phyloP scores from a whole-genome alignment of 805 yeast genomes.

The Blastobotrys peoriensis region DNA sequence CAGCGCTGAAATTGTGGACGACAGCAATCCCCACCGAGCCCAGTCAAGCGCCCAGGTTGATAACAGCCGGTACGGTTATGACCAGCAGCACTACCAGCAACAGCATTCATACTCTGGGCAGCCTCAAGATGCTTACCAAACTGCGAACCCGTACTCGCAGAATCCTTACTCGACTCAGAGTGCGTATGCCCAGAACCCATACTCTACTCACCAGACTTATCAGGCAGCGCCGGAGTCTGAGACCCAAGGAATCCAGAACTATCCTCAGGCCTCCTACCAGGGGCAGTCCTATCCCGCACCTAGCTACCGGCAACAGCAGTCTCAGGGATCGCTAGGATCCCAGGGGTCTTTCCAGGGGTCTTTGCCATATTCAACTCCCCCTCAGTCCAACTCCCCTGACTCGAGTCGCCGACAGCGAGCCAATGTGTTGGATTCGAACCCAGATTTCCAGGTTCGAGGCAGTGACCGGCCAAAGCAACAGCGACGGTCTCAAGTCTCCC shows the following conservation, averaged over 20 bases:
- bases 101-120: no score
- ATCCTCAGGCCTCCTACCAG: background rate
- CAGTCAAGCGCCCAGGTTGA: background rate
- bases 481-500: background rate
- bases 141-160: background rate
- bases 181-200: no score
- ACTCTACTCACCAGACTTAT: background rate
- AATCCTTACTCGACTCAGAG: no score
- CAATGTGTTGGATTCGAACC: slow-evolving; percentile 17
- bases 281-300: background rate
- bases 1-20: background rate
- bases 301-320: background rate
- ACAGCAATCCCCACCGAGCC: background rate
- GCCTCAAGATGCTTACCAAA: no score
- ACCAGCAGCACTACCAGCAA: no score
- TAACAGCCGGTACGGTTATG: no score
- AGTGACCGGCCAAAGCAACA: slow-evolving; percentile 4
- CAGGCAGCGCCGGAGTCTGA: background rate
- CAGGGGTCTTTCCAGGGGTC: slow-evolving; percentile 15
- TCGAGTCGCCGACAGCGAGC: slow-evolving; percentile 12
- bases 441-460: slow-evolving; percentile 18
- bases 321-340: slow-evolving; percentile 8
- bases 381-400: slow-evolving; percentile 18
- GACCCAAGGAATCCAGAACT: background rate
- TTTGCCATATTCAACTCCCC: slow-evolving; percentile 11